These are phyloP conservation scores for Passalora sequoiae DNA, from an alignment of 2,329 filamentous ascomycete species.

Conservation along the genomic window DNA sequence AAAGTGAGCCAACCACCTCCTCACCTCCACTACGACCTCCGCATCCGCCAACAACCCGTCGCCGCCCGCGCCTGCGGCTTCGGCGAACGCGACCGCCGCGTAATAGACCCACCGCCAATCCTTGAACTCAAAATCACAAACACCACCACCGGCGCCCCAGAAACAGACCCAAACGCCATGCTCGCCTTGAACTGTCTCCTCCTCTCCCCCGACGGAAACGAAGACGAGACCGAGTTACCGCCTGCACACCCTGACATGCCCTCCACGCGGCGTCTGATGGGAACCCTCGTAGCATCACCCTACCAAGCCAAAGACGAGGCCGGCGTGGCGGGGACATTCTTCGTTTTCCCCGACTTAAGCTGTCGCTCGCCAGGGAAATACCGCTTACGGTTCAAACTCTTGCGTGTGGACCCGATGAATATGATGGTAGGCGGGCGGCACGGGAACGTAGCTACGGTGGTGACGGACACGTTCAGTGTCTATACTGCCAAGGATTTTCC, in stretches of 20 bases:
- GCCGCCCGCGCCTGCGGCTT: slow-evolving; percentile 78
- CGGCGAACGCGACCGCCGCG: slow-evolving; percentile 73
- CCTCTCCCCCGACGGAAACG: slow-evolving; percentile 62
- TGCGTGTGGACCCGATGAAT: slow-evolving; percentile 61
- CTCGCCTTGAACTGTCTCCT: slow-evolving; percentile 65
- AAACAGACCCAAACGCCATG: slow-evolving; percentile 60
- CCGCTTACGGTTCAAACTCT: slow-evolving; percentile 66
- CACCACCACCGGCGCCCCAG: slow-evolving; percentile 48
- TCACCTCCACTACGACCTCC: slow-evolving; percentile 44
- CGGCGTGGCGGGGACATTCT: slow-evolving; percentile 71
- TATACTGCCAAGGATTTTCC: slow-evolving; percentile 83
- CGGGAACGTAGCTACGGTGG: slow-evolving; percentile 47
- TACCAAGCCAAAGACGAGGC: slow-evolving; percentile 72
- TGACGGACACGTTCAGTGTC: slow-evolving; percentile 70
- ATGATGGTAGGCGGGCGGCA: slow-evolving; percentile 50
- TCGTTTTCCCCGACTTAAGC: slow-evolving; percentile 77
- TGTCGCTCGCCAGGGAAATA: slow-evolving; percentile 74
- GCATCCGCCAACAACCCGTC: slow-evolving; percentile 69
- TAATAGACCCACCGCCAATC: slow-evolving; percentile 79
- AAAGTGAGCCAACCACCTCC: slow-evolving; percentile 22
- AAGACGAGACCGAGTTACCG: slow-evolving; percentile 59
- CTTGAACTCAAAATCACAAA: slow-evolving; percentile 66
- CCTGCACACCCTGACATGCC: slow-evolving; percentile 50
- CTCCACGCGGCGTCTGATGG: slow-evolving; percentile 72
- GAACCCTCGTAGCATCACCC: slow-evolving; percentile 68